phyloP scores from a whole-genome alignment of 2,329 filamentous ascomycete species.

The Fusarium xyrophilum region DNA sequence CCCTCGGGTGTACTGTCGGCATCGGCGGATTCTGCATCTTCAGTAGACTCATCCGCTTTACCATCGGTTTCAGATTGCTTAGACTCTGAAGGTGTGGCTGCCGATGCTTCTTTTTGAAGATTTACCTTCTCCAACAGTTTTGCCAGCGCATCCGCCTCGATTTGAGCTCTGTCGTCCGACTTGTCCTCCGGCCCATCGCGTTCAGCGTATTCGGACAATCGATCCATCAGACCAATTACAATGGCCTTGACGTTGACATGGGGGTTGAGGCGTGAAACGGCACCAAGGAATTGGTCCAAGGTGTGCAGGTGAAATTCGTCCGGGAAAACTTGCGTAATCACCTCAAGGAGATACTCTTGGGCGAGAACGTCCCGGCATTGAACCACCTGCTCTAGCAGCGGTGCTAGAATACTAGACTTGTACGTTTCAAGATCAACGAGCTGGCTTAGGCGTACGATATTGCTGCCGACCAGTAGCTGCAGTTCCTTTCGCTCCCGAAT shows the following conservation, averaged over 20 bases:
- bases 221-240: slow-evolving; percentile 97
- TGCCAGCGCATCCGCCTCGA: slow-evolving; percentile 83
- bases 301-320: slow-evolving; percentile 99
- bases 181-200: slow-evolving; percentile 78
- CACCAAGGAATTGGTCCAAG: slow-evolving; percentile 90
- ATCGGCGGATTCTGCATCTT: slow-evolving; percentile 45
- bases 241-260: slow-evolving; percentile 98
- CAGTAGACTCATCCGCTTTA: slow-evolving; percentile 42
- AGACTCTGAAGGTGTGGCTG: slow-evolving; percentile 22
- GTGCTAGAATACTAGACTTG: slow-evolving; percentile 86
- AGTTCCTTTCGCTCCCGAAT: slow-evolving; percentile 95
- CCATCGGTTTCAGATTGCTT: slow-evolving; percentile 32
- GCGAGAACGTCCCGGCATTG: slow-evolving; percentile 96
- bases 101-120: slow-evolving; percentile 63
- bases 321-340: slow-evolving; percentile 98
- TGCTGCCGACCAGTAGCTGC: slow-evolving; percentile 94
- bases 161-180: slow-evolving; percentile 71
- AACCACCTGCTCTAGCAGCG: slow-evolving; percentile 93
- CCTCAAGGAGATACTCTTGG: slow-evolving; percentile 96
- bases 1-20: slow-evolving; percentile 26
- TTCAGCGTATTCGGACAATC: slow-evolving; percentile 92
- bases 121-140: slow-evolving; percentile 80
- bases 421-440: slow-evolving; percentile 94
- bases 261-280: slow-evolving; percentile 90
- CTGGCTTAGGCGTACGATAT: slow-evolving; percentile 93